Percentiles rank a stretch among this genome's conserved stretches.
These are phyloP conservation scores for Trypanosoma rangeli DNA, from an alignment of 208 protist genomes.

Conservation along the genomic window DNA sequence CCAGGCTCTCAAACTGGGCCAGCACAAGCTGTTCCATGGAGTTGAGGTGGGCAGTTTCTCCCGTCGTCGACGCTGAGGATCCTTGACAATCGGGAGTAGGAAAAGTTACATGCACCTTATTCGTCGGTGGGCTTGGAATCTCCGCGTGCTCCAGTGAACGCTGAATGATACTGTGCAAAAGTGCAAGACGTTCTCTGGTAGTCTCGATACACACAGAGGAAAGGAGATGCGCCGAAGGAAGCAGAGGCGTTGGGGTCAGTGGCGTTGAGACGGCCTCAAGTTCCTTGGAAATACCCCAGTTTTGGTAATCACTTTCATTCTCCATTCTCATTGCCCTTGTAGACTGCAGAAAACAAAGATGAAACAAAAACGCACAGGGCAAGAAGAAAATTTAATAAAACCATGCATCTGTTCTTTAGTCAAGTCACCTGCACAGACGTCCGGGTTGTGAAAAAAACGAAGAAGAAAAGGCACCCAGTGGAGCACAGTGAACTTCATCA, in stretches of 20 bases:
- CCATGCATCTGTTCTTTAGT: background rate
- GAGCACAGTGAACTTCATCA: background rate
- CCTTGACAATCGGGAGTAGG: background rate
- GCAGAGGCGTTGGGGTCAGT: background rate
- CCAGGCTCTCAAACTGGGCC: constrained; percentile 22
- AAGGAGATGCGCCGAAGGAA: background rate
- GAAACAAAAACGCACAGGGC: background rate
- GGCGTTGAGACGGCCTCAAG: background rate
- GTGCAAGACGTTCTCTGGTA: constrained; percentile 10
- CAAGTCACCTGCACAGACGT: too few relatives aligned
- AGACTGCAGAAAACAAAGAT: too few relatives aligned
- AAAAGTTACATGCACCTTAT: background rate
- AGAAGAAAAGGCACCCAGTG: background rate
- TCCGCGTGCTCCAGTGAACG: constrained; percentile 18
- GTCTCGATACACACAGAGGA: too few relatives aligned
- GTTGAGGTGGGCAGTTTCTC: constrained; percentile 5
- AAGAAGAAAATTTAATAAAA: background rate
- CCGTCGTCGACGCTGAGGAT: background rate
- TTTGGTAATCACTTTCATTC: too few relatives aligned
- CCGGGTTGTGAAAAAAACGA: background rate
- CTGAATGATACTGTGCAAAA: constrained; percentile 18
- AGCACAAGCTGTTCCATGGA: constrained; percentile 20
- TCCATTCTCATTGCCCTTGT: too few relatives aligned
- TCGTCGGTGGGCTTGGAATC: background rate
- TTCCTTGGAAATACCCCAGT: too few relatives aligned